phyloP scores from a whole-genome alignment of 768 basidiomycete species.

The Vararia minispora region DNA sequence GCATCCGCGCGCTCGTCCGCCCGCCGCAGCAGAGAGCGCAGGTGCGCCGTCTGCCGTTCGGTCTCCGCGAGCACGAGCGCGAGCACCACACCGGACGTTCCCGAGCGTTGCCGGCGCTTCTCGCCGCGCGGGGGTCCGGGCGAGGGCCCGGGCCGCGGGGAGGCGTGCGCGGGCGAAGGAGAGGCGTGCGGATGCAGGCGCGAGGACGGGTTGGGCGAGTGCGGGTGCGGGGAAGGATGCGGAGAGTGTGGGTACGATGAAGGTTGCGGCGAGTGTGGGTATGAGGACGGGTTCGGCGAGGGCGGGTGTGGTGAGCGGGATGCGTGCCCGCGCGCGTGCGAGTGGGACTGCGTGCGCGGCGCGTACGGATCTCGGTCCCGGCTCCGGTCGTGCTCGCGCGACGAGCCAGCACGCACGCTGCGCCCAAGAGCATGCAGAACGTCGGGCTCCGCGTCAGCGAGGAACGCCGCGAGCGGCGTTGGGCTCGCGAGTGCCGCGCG shows the following conservation, averaged over 20 bases:
- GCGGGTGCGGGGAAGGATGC: no score
- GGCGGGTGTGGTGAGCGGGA: no score
- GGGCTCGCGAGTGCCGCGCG: slow-evolving; percentile 1
- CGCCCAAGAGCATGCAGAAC: slow-evolving; percentile 1
- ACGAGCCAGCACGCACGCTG: no score
- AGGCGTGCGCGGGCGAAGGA: no score
- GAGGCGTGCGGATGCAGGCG: no score
- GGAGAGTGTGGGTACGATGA: no score
- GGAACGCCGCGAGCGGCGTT: slow-evolving; percentile 3
- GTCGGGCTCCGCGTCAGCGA: slow-evolving; percentile 3
- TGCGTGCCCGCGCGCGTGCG: no score
- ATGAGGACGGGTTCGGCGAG: no score
- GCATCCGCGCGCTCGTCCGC: slow-evolving; percentile 11
- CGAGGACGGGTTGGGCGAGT: no score
- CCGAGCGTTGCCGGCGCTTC: slow-evolving; percentile 7
- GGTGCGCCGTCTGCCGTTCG: slow-evolving; percentile 14
- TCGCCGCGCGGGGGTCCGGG: slow-evolving; percentile 7
- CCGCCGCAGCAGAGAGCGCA: slow-evolving; percentile 12
- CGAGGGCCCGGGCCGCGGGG: neutral
- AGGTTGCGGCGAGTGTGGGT: no score
- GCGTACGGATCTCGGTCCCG: neutral
- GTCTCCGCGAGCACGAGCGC: slow-evolving; percentile 14
- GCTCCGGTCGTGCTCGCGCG: neutral
- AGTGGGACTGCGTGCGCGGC: no score
- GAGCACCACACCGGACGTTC: slow-evolving; percentile 9